Evolutionary conservation across 2,329 filamentous ascomycete genomes (phyloP), one percentile per base, ranked within the genome.

Genomic region (Cladosporium sp.): DNA sequence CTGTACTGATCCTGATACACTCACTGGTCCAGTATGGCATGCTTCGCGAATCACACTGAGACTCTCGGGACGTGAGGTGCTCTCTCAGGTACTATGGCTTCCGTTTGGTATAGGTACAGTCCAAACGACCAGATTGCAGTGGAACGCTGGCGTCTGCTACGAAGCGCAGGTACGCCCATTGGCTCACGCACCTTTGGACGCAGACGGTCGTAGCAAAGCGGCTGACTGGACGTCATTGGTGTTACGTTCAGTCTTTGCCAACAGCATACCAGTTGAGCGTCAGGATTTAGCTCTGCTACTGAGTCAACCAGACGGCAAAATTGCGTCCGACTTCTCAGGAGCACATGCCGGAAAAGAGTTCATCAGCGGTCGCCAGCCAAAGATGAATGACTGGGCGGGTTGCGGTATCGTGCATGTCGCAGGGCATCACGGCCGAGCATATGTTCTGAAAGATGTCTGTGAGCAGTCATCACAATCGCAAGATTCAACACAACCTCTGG

Each of bases 101-200:
- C 74, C 74, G 8, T 59, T 41, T 14, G 34, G 4, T 21, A 30
- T 60, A 30, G 59, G 51, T 30, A 59, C 3, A 3, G 57, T 52
- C 8, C 64, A 64, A 12, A 47, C 11, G 7, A 70, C 76, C 59
- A 21, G 44, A 6, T 61, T 76, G 0, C 70, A 71, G 66, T 76
- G 74, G 72, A 75, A 73, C 60, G 62, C 67, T 28, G 36, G 66
- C 5, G 58, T 54, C 12, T 68, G 64, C 10, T 75, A 71, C 51
- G 55, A 36, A 18, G 64, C 67, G 10, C 59, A 47, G 7, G 38
- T 73, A 11, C 26, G 30, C 6, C 34, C 61, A n/a, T 24, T 64
- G 8, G 30, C 41, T 14, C 4, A 51, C 21, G 18, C 3, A 32
- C 6, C 4, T 10, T n/a, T 51, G 10, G 18, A 30, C 49, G 32